These are phyloP conservation scores for Kuraishia ogatae DNA, from an alignment of 805 yeast species.

Conservation along the genomic window DNA sequence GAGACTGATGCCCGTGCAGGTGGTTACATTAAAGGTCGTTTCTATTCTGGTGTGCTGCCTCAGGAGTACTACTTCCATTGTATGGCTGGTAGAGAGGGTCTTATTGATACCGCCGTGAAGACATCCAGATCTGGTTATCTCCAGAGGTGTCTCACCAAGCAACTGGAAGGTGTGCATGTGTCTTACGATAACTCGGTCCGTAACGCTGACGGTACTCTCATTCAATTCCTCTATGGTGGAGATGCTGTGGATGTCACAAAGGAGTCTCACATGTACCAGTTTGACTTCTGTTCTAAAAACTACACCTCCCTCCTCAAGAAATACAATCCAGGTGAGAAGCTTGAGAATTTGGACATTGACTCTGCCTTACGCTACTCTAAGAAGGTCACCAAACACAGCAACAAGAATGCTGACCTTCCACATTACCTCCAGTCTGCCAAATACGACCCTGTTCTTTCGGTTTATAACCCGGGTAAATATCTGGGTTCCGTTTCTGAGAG, in stretches of 20 bases:
- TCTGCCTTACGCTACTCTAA: slow-evolving; percentile 74
- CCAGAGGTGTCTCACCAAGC: slow-evolving; percentile 97
- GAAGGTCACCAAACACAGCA: slow-evolving; percentile 66
- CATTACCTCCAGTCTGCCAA: slow-evolving; percentile 56
- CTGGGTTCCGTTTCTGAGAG: slow-evolving; percentile 90
- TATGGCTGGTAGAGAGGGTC: slow-evolving; percentile 99
- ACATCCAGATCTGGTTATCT: slow-evolving; percentile 97
- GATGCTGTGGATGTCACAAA: slow-evolving; percentile 92
- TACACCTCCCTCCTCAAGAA: slow-evolving; percentile 78
- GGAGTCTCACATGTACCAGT: slow-evolving; percentile 90
- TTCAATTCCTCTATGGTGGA: slow-evolving; percentile 97
- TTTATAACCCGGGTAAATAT: slow-evolving; percentile 81
- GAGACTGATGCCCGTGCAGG: slow-evolving; percentile 98
- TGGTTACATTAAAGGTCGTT: slow-evolving; percentile 94
- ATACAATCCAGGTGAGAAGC: slow-evolving; percentile 72
- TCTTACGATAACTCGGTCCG: slow-evolving; percentile 93
- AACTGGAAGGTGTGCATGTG: slow-evolving; percentile 92
- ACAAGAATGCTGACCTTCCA: slow-evolving; percentile 53
- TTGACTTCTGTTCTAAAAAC: slow-evolving; percentile 87
- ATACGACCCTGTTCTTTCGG: slow-evolving; percentile 83
- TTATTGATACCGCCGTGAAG: slow-evolving; percentile 98
- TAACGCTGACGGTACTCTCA: slow-evolving; percentile 87
- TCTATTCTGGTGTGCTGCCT: slow-evolving; percentile 95
- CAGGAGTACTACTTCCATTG: slow-evolving; percentile 99
- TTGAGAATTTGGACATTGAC: slow-evolving; percentile 74